phyloP scores from a whole-genome alignment of 768 basidiomycete species.

The Rhizopogon sp. region DNA sequence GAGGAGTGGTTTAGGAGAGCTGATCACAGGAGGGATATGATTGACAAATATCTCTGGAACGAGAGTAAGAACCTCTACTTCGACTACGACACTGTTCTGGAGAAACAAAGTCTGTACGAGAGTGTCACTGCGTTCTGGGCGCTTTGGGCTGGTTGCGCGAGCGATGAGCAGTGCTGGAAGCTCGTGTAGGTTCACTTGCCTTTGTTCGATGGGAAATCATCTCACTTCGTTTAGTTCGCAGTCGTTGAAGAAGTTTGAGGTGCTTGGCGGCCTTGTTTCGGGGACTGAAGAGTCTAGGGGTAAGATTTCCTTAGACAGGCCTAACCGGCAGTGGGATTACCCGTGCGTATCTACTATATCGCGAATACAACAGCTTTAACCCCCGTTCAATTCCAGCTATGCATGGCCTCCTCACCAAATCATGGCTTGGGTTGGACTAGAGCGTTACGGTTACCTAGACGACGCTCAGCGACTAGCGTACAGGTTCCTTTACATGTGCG shows the following conservation, averaged over 20 bases:
- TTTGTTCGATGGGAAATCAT: constrained; percentile 3
- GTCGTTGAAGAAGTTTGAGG: constrained; percentile 93
- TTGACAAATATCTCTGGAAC: constrained; percentile 96
- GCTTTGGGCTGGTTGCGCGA: constrained; percentile 96
- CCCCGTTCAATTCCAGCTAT: constrained; percentile 37
- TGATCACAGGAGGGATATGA: constrained; percentile 73
- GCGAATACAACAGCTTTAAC: constrained; percentile 6
- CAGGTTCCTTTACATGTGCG: constrained; percentile 94
- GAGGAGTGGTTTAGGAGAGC: constrained; percentile 94
- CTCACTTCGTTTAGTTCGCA: constrained; percentile 50
- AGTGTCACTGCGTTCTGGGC: constrained; percentile 97
- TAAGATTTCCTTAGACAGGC: constrained; percentile 91
- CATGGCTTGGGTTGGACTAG: constrained; percentile 96
- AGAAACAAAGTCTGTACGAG: constrained; percentile 92
- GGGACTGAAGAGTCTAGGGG: constrained; percentile 97
- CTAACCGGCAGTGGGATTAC: constrained; percentile 99
- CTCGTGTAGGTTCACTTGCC: constrained; percentile 65
- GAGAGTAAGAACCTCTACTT: constrained; percentile 92
- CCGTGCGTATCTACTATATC: constrained; percentile 51
- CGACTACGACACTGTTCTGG: constrained; percentile 91
- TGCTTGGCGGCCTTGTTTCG: constrained; percentile 89
- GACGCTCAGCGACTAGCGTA: constrained; percentile 93
- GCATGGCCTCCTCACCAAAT: constrained; percentile 98
- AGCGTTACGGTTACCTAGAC: constrained; percentile 92
- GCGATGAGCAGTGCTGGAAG: constrained; percentile 90